Base-by-base conservation (phyloP, 2,329 filamentous ascomycete species). In the Fusarium sp. region DNA sequence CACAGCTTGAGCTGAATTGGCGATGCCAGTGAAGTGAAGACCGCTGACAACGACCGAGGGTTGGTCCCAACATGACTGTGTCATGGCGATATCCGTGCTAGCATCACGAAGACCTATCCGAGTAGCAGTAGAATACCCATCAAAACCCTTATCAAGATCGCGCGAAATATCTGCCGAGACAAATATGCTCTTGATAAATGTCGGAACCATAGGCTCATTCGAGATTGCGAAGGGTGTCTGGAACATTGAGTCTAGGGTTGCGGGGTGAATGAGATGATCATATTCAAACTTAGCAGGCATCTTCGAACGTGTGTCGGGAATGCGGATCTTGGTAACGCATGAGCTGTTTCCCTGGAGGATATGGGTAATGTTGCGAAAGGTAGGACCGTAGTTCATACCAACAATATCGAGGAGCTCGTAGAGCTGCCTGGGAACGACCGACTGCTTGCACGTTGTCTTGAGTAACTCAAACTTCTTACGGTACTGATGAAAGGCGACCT, bases 261-360 rank as follows among this genome's bases (percentile, higher is more conserved):
- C 82, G 0, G 87, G 87, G 65, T 89, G 87, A n/a, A 89, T 81
- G 7, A 88, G 59, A 66, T 88, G 85, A 6, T 82, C 79, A 62
- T 83, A 88, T 71, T 88, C 86, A 54, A 84, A 87, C 16, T 81
- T 76, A 41, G 79, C 79, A 0, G 86, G 86, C 86, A 89, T 89
- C 45, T 78, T 81, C 4, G 82, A 77, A 67, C 77, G 83, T 3
- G 85, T 88, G 66, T 87, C 81, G 0, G 85, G 83, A 7, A 86
- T 77, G 10, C 75, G 73, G 7, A 87, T 74, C 4, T 75, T 78
- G 53, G 78, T 79, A 39, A 81, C 72, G 49, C 81, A 83, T 11
- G 74, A 62, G 18, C 75, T 72, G 23, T 75, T 64, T 2, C 79
- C 73, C 41, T 77, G 82, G 13, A 57, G 65, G 16, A 80, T 54